Evolutionary conservation across 192 early-diverging fungal genomes (phyloP), one percentile per base, ranked within the genome.

Genomic region (Diversispora epigaea): DNA sequence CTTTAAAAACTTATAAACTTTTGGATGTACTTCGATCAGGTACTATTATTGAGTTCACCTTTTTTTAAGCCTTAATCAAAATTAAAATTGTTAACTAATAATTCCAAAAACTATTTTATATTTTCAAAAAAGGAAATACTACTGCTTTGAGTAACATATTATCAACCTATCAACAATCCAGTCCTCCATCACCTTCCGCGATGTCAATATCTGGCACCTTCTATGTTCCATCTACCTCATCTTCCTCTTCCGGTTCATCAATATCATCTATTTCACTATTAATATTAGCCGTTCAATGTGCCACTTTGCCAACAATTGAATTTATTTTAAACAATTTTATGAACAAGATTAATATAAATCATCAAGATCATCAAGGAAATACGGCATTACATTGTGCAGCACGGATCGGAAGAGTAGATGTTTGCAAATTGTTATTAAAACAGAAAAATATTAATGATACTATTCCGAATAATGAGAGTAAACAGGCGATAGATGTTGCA

Each of bases 381-480:
- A 94, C 92, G 0, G 89, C 92, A 9, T 76, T 94, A 56, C 93
- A 94, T 71, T 75, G 91, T 72, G 93, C 91, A 0, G 81, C 92
- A 46, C 90, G 88, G 76, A 81, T 87, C 54, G 84, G 89, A 17
- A 83, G 90, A 43, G 76, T 81, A 7, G 91, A 93, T 58, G 82
- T 93, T 11, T 84, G 92, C 15, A 87, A 88, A 64, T 71, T 93
- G 41, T 77, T 94, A 39, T 83, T 94, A 44, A 78, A 82, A 44
- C 86, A 88, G 56, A 81, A 81, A 41, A 86, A 86, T 8, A 82
- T 92, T 46, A 85, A 93, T 77, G 91, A 93, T 81, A 85, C 89
- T 58, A 63, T 90, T 1, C 77, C 84, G 40, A 89, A 93, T 63
- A 54, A 77, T n/a, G 76, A 84, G 44, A 91, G 91, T 15, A 85